Evolutionary conservation across 2,329 filamentous ascomycete genomes (phyloP), one percentile per base, ranked within the genome.

Genomic region (Cladosporium velox): DNA sequence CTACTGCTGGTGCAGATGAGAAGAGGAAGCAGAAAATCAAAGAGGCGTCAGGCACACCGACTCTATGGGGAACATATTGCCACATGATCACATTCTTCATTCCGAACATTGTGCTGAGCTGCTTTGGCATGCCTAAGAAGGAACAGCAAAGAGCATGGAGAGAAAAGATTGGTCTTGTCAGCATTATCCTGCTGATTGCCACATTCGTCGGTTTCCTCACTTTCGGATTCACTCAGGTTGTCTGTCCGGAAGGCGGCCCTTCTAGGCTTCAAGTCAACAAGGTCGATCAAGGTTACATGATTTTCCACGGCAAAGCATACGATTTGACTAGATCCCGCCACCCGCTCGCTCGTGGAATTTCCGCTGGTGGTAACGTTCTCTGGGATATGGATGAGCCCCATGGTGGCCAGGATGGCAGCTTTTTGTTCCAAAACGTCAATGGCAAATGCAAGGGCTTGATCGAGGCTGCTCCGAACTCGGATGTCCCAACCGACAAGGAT

Each of bases 391-490:
- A 89, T 0, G 86, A 90, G 71, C 91, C 91, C 75, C 88, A 94
- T 72, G 90, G 89, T 65, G 95, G 93, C n/a, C 86, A 91, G 78
- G 96, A 99, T 76, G 94, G 92, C 66, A 98, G 93, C 75, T 99
- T 99, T 77, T 81, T 99, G 75, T 99, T 99, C 80, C 95, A 99
- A 77, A 96, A 98, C 71, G 95, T 99, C 78, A 99, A 99, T 73
- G 96, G 95, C 58, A 91, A 91, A 69, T 99, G 95, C 85, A 99
- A 98, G 81, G 91, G 86, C 11, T 80, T 98, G 65, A 97, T 99
- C 76, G 96, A 87, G 0, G 79, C 84, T 8, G 87, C 90, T 1
- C 76, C 85, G 1, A 83, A 83, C 65, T 96, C 93, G 0, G 90
- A 92, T 72, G 88, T 99, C 10, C 92, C 93, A 1, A 91, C 90